Evolutionary conservation across 2,329 filamentous ascomycete genomes (phyloP).

Genomic region (Botryotinia calthae): DNA sequence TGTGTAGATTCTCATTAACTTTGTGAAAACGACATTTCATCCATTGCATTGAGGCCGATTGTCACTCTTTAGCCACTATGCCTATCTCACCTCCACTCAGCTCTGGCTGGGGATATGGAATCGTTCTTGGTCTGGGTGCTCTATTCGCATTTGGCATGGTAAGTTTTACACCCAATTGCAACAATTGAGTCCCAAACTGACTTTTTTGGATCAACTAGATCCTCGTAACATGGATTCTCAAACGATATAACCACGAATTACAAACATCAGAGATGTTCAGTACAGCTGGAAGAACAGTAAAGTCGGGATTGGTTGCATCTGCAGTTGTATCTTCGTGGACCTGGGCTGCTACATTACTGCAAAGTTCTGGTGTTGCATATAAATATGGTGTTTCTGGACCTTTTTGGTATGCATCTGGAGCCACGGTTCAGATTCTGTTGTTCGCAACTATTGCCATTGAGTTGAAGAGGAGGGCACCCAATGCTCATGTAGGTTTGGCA

Average conservation of each 20-base stretch:
- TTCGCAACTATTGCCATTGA: conserved; percentile 91
- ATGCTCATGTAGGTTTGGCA: conserved; percentile 59
- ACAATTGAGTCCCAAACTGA: background rate
- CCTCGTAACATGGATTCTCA: conserved; percentile 39
- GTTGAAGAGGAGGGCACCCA: conserved; percentile 80
- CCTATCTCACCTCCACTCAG: conserved; percentile 37
- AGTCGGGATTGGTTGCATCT: conserved; percentile 81
- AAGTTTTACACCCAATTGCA: conserved; percentile 21
- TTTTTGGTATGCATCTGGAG: conserved; percentile 67
- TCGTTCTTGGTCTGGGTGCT: conserved; percentile 58
- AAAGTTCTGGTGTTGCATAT: conserved; percentile 80
- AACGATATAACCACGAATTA: conserved; percentile 67
- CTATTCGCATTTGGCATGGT: conserved; percentile 65
- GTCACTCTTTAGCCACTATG: conserved; percentile 28
- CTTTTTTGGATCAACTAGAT: conserved; percentile 30
- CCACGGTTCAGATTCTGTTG: conserved; percentile 81
- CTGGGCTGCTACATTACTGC: conserved; percentile 81
- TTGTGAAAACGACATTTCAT: background rate
- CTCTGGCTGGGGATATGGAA: conserved; percentile 59
- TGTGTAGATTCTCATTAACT: background rate
- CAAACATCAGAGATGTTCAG: conserved; percentile 94
- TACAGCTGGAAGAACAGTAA: conserved; percentile 83
- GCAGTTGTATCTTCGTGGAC: conserved; percentile 95
- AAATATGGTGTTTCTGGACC: conserved; percentile 67
- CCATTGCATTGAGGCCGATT: background rate